A percentile compares a stretch with the other conserved stretches of the same genome.
phyloP scores from a whole-genome alignment of 345 rosid species.

The Corymbia maculata region DNA sequence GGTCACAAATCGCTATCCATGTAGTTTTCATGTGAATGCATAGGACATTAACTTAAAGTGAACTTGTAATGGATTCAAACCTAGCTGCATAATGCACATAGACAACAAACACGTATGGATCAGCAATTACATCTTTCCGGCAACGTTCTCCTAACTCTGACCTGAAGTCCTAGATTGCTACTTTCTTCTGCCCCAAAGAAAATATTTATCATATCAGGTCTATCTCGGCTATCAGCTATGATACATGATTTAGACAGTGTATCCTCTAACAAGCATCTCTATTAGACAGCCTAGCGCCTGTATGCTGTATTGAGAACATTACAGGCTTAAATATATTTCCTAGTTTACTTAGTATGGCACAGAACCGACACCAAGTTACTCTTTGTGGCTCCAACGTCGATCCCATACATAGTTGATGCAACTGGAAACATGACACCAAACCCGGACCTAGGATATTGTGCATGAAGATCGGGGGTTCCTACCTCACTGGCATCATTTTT shows the following conservation, averaged over 20 bases:
- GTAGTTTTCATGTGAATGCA: not conserved
- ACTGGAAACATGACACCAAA: not conserved
- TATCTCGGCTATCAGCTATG: not conserved
- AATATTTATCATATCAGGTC: not conserved
- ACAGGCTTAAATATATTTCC: not conserved
- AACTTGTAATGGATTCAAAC: not conserved
- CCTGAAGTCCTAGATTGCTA: not conserved
- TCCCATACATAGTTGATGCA: not conserved
- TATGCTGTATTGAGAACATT: not conserved
- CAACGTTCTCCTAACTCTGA: not conserved
- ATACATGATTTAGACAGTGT: not conserved
- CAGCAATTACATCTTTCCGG: not conserved
- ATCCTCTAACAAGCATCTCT: not conserved
- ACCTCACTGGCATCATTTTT: constrained; percentile 4
- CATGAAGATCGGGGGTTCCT: not conserved
- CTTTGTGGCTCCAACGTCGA: not conserved
- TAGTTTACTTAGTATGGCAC: not conserved
- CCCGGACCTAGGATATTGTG: not conserved
- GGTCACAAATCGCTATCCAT: not conserved
- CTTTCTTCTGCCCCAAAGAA: not conserved
- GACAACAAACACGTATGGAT: not conserved
- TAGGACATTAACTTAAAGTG: not conserved
- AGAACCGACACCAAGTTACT: not conserved
- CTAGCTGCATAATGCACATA: not conserved
- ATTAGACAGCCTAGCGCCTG: not conserved